phyloP scores from a whole-genome alignment of 2,329 filamentous ascomycete genomes.

The Colletotrichum tamarilloi region DNA sequence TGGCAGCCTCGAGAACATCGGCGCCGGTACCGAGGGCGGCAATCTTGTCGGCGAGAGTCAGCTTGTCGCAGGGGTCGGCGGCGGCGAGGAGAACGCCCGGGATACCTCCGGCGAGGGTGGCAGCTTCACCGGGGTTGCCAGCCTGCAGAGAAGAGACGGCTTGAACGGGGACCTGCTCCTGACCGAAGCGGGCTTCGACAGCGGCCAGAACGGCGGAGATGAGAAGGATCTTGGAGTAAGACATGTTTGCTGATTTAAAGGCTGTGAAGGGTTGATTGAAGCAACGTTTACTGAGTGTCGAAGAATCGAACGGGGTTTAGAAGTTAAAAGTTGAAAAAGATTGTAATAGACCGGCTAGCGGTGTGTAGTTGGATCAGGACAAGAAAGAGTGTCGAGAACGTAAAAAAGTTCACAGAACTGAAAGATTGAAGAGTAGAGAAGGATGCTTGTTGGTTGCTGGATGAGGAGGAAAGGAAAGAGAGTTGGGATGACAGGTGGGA shows the following conservation, averaged over 20 bases:
- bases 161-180: slow-evolving; percentile 69
- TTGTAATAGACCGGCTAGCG: slow-evolving; percentile 37
- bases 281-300: slow-evolving; percentile 4
- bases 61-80: slow-evolving; percentile 75
- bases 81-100: slow-evolving; percentile 72
- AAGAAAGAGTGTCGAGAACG: slow-evolving; percentile 43
- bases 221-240: slow-evolving; percentile 51
- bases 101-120: slow-evolving; percentile 71
- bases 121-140: slow-evolving; percentile 69
- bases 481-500: slow-evolving; percentile 8
- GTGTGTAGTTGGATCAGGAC: slow-evolving; percentile 34
- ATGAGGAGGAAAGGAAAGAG: slow-evolving; percentile 33
- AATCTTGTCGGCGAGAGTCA: slow-evolving; percentile 73
- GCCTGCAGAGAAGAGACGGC: slow-evolving; percentile 65
- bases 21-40: slow-evolving; percentile 69
- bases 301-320: slow-evolving; percentile 21
- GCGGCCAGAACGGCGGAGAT: slow-evolving; percentile 55
- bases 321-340: slow-evolving; percentile 32
- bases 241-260: slow-evolving; percentile 49
- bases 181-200: slow-evolving; percentile 68
- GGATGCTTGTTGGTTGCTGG: slow-evolving; percentile 39
- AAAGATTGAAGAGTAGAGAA: slow-evolving; percentile 43
- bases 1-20: slow-evolving; percentile 71
- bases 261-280: not conserved
- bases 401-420: slow-evolving; percentile 53